phyloP scores from a whole-genome alignment of 2,329 filamentous ascomycete genomes.

The Fusarium vanettenii region DNA sequence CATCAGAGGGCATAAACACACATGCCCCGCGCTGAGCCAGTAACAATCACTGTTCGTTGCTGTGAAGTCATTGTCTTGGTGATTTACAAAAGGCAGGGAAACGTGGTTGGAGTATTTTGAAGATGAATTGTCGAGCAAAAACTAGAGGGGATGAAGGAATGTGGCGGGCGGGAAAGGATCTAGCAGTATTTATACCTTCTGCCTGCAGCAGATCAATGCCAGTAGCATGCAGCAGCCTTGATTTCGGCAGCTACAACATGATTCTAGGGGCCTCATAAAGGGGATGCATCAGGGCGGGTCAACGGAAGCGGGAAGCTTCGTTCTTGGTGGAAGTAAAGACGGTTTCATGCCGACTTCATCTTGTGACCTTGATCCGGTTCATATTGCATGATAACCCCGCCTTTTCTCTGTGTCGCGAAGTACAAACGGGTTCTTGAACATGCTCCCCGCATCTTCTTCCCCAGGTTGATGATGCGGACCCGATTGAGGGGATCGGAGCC shows the following conservation, averaged over 20 bases:
- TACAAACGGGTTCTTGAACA: no score
- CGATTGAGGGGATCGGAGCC: constrained; percentile 6
- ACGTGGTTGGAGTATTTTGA: not conserved
- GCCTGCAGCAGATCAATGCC: not conserved
- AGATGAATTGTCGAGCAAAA: not conserved
- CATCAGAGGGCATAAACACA: constrained; percentile 20
- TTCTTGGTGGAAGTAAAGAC: not conserved
- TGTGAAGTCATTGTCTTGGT: not conserved
- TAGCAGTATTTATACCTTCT: not conserved
- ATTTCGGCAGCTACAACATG: not conserved
- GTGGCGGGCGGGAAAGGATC: no score
- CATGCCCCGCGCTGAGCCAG: not conserved
- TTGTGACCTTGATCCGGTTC: not conserved
- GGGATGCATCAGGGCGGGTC: not conserved
- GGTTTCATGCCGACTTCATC: not conserved
- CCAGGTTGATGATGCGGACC: not conserved
- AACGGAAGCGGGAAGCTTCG: not conserved
- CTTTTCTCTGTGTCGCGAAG: not conserved
- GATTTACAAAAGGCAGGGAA: no score
- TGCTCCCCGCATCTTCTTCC: not conserved
- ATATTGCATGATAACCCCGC: not conserved
- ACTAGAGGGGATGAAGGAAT: not conserved
- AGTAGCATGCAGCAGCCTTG: not conserved
- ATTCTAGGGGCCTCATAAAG: not conserved
- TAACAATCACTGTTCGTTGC: not conserved